Evolutionary conservation across 257 asterid genomes (phyloP).

Genomic region (Coffea canephora): DNA sequence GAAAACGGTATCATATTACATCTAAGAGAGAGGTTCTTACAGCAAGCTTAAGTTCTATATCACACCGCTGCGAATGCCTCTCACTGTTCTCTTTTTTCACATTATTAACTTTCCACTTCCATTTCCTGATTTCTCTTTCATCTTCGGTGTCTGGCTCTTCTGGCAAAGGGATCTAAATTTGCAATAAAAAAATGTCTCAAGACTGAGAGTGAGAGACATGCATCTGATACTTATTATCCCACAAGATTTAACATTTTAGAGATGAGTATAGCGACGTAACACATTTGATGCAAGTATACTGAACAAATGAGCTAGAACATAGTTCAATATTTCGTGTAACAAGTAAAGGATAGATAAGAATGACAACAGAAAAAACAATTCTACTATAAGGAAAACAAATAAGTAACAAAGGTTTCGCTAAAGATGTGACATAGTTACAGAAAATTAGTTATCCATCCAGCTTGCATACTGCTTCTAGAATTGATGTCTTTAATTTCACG

Average conservation of each 20-base stretch:
- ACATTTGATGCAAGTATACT: not conserved
- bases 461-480: not conserved
- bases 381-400: not conserved
- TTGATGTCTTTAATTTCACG: not conserved
- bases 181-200: constrained; percentile 12
- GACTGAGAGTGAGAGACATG: constrained; percentile 15
- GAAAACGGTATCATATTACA: not conserved
- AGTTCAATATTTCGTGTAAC: not conserved
- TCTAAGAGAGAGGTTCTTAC: constrained; percentile 48
- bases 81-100: constrained; percentile 75
- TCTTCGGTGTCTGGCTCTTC: constrained; percentile 81
- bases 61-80: constrained; percentile 93
- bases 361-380: not conserved
- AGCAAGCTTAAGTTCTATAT: constrained; percentile 89
- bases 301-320: not conserved
- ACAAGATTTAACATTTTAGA: not conserved
- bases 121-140: constrained; percentile 65
- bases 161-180: constrained; percentile 69
- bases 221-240: not conserved
- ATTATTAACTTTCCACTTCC: constrained; percentile 82
- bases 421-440: not conserved
- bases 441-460: not conserved
- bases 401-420: not conserved
- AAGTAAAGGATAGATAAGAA: not conserved
- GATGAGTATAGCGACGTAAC: not conserved